Evolutionary conservation across 2,329 filamentous ascomycete species (phyloP).

Genomic region (Apiospora phragmitis): DNA sequence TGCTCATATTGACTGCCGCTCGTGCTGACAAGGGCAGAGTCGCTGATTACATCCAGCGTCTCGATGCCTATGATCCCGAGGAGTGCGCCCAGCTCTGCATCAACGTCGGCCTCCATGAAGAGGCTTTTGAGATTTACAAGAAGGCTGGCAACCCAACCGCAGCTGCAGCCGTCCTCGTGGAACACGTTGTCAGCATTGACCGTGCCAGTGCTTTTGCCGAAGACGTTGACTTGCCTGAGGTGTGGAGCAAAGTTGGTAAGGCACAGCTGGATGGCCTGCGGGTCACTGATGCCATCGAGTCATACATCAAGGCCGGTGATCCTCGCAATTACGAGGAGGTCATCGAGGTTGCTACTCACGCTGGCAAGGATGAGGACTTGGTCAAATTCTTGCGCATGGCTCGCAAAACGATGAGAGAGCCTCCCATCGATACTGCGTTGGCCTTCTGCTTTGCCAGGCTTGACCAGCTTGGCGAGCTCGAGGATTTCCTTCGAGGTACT

Average conservation of each 20-base stretch:
- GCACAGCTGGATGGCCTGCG: slow-evolving; percentile 95
- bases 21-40: slow-evolving; percentile 95
- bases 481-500: slow-evolving; percentile 90
- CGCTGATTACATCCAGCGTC: slow-evolving; percentile 93
- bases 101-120: slow-evolving; percentile 91
- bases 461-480: slow-evolving; percentile 87
- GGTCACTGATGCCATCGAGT: slow-evolving; percentile 89
- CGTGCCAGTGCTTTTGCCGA: slow-evolving; percentile 95
- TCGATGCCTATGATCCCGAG: slow-evolving; percentile 85
- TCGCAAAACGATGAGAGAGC: slow-evolving; percentile 92
- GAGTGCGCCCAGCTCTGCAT: slow-evolving; percentile 94
- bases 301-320: slow-evolving; percentile 93
- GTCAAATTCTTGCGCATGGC: slow-evolving; percentile 97
- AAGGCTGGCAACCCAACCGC: slow-evolving; percentile 88
- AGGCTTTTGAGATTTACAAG: slow-evolving; percentile 98
- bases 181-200: slow-evolving; percentile 97
- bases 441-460: slow-evolving; percentile 93
- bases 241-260: slow-evolving; percentile 98
- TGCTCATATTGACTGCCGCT: slow-evolving; percentile 93
- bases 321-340: slow-evolving; percentile 93
- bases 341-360: slow-evolving; percentile 91
- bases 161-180: slow-evolving; percentile 88
- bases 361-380: slow-evolving; percentile 96
- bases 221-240: slow-evolving; percentile 87
- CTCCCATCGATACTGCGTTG: slow-evolving; percentile 88